Conservation (phyloP, 176 grass and related monocot genomes). For the Rhipidocladum racemiflorum region DNA sequence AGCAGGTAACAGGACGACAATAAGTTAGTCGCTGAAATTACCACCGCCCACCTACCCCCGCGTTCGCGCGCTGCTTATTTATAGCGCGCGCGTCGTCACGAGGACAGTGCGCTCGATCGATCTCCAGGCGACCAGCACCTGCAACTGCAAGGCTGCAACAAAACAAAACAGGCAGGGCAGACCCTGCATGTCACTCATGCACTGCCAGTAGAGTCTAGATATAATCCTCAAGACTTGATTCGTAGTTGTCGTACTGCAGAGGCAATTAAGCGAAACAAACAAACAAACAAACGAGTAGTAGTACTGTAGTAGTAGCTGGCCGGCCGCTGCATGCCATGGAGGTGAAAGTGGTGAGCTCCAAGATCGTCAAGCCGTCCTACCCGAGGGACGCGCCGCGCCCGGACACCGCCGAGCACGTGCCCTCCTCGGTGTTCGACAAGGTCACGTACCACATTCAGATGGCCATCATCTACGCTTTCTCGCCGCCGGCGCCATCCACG, state of each 20-base stretch:
- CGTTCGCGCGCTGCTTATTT: not conserved
- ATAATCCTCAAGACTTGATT: not conserved
- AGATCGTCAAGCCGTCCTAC: conserved; percentile 49
- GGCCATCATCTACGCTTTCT: conserved; percentile 64
- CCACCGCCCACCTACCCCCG: conserved; percentile 13
- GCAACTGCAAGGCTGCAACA: not conserved
- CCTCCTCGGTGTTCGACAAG: conserved; percentile 60
- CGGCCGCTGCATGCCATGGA: conserved; percentile 33
- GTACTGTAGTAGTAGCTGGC: not conserved
- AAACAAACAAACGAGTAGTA: too few relatives aligned
- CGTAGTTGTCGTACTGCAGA: not conserved
- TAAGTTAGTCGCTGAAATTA: too few relatives aligned
- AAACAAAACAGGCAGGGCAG: not conserved
- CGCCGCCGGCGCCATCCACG: conserved; percentile 42
- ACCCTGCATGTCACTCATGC: not conserved
- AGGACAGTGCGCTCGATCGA: not conserved
- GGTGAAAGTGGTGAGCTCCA: conserved; percentile 55
- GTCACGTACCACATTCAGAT: conserved; percentile 45
- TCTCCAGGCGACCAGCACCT: not conserved
- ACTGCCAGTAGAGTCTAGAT: not conserved
- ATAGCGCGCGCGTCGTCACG: not conserved
- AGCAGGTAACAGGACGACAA: too few relatives aligned
- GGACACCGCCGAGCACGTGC: conserved; percentile 22
- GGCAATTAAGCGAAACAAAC: not conserved
- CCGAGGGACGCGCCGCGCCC: not conserved